phyloP scores from a whole-genome alignment of 108 stramenopile species.

The Cyclotella baltica region DNA sequence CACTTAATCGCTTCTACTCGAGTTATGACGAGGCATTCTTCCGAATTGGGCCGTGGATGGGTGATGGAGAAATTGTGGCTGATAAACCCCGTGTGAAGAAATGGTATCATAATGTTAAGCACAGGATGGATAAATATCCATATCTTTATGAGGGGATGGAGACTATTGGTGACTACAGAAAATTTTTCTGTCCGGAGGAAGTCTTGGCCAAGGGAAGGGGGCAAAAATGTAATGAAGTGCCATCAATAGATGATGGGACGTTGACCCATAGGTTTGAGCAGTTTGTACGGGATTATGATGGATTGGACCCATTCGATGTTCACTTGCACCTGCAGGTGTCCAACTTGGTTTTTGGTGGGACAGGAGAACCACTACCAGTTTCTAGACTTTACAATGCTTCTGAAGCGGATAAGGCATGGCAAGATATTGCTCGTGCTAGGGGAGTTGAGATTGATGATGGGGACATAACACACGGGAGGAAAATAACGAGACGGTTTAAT shows the following conservation, averaged over 20 bases:
- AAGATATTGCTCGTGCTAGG: slow-evolving; percentile 24
- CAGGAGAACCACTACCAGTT: slow-evolving; percentile 47
- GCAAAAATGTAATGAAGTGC: neutral
- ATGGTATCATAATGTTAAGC: slow-evolving; percentile 25
- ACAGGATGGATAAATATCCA: slow-evolving; percentile 44
- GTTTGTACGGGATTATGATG: slow-evolving; percentile 50
- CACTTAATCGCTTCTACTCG: slow-evolving; percentile 45
- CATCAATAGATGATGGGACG: slow-evolving; percentile 46
- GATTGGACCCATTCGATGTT: slow-evolving; percentile 53
- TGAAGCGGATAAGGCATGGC: slow-evolving; percentile 41
- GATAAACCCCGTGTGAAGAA: slow-evolving; percentile 28
- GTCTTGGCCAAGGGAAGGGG: slow-evolving; percentile 8
- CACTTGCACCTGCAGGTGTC: slow-evolving; percentile 49
- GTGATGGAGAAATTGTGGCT: slow-evolving; percentile 20
- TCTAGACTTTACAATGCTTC: slow-evolving; percentile 47
- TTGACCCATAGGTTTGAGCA: slow-evolving; percentile 39
- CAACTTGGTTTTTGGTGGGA: slow-evolving; percentile 11
- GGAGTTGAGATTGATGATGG: slow-evolving; percentile 10
- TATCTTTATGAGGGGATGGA: slow-evolving; percentile 43
- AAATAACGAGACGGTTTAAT: slow-evolving; percentile 41
- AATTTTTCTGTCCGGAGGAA: slow-evolving; percentile 15
- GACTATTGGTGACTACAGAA: slow-evolving; percentile 27
- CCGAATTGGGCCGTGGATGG: slow-evolving; percentile 52
- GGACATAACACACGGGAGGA: slow-evolving; percentile 36
- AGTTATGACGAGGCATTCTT: slow-evolving; percentile 49